A percentile compares a stretch with the other conserved stretches of the same genome.
Conservation (phyloP, 768 basidiomycete species). For the Pleurotus platypus region DNA sequence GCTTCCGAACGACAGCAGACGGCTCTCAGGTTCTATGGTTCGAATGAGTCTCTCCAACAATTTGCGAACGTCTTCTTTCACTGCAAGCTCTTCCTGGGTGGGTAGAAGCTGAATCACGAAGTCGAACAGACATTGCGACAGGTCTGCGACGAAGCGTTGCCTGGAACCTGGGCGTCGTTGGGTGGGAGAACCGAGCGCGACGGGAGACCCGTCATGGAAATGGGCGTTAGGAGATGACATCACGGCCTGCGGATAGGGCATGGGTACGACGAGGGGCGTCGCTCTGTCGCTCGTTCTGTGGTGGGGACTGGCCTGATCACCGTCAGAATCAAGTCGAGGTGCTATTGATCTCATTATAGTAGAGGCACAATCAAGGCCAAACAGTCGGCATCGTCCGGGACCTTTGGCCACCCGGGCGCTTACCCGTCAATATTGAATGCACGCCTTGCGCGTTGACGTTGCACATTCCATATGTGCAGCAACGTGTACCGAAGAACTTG, state of each 20-base stretch:
- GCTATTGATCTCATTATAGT: slow-evolving; percentile 6
- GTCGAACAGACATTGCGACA: slow-evolving; percentile 89
- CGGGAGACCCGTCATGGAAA: slow-evolving; percentile 25
- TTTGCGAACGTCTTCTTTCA: slow-evolving; percentile 95
- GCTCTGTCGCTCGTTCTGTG: background rate
- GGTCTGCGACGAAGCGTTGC: slow-evolving; percentile 71
- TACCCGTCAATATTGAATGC: too few relatives aligned
- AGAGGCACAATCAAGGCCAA: background rate
- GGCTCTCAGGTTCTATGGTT: slow-evolving; percentile 89
- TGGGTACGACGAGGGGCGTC: slow-evolving; percentile 12
- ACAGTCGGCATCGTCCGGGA: background rate
- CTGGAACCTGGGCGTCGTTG: slow-evolving; percentile 41
- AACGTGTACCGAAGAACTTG: too few relatives aligned
- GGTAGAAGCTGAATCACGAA: slow-evolving; percentile 92
- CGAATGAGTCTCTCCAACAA: slow-evolving; percentile 93
- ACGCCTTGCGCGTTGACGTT: too few relatives aligned
- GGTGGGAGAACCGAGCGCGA: slow-evolving; percentile 22
- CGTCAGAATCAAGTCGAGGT: background rate
- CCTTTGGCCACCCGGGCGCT: background rate
- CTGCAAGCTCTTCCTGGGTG: slow-evolving; percentile 82
- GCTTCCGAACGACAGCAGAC: slow-evolving; percentile 91
- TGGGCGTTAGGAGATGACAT: slow-evolving; percentile 12
- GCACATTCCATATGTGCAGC: too few relatives aligned
- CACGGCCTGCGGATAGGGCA: slow-evolving; percentile 40
- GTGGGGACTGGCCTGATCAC: slow-evolving; percentile 6